Conservation (phyloP, 2,329 filamentous ascomycete species). For the Diplocarpon rosae region DNA sequence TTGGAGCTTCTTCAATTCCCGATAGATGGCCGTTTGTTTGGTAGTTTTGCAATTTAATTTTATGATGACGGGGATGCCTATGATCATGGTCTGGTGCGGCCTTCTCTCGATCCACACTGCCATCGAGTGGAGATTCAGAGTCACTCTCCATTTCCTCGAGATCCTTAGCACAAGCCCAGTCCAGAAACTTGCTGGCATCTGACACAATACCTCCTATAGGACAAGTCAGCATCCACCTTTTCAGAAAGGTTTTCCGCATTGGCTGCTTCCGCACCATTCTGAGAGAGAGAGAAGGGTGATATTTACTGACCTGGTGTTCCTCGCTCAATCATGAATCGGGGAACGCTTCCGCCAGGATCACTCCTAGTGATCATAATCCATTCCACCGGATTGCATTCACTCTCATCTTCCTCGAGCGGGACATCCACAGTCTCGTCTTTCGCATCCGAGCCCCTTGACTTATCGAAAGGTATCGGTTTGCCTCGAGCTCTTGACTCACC, state of each 20-base stretch:
- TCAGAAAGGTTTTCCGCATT: too few species aligned
- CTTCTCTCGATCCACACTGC: conserved; percentile 9
- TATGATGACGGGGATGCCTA: conserved; percentile 15
- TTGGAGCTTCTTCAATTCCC: conserved; percentile 16
- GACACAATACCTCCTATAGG: conserved; percentile 42
- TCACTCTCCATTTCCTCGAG: conserved; percentile 23
- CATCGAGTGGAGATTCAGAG: conserved; percentile 8
- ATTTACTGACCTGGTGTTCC: conserved; percentile 40
- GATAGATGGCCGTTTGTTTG: conserved; percentile 24
- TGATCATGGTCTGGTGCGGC: conserved; percentile 14
- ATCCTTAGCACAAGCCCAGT: conserved; percentile 47
- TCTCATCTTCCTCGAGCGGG: conserved; percentile 31
- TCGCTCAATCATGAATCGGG: conserved; percentile 60
- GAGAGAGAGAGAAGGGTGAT: too few species aligned
- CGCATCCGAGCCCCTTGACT: conserved; percentile 29
- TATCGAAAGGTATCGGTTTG: conserved; percentile 32
- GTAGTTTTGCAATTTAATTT: conserved; percentile 26
- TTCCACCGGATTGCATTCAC: conserved; percentile 53
- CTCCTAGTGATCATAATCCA: conserved; percentile 68
- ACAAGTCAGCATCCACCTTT: too few species aligned
- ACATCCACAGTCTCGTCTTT: conserved; percentile 28
- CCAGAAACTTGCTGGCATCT: conserved; percentile 57
- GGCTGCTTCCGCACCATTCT: too few species aligned
- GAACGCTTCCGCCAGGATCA: conserved; percentile 63
- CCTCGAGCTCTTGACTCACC: conserved; percentile 27